A percentile compares a stretch with the other conserved stretches of the same genome.
These are phyloP conservation scores for Kodamaea kakaduensis DNA, from an alignment of 805 yeast species.

Conservation along the genomic window DNA sequence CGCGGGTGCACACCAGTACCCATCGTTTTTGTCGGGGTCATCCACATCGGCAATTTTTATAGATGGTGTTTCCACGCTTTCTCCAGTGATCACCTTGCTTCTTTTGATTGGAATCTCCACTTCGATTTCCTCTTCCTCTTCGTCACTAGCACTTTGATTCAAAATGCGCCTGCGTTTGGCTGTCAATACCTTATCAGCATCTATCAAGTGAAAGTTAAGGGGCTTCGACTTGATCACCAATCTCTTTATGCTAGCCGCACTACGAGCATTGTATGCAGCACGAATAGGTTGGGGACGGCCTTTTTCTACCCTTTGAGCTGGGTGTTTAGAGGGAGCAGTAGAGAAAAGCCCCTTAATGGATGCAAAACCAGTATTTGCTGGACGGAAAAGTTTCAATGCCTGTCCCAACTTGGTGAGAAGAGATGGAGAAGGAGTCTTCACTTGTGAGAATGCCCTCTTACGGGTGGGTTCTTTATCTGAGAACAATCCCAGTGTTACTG, in stretches of 20 bases:
- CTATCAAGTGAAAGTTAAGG: slow-evolving; percentile 36
- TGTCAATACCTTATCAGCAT: slow-evolving; percentile 38
- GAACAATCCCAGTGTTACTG: slow-evolving; percentile 29
- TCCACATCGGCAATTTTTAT: slow-evolving; percentile 8
- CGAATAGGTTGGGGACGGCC: slow-evolving; percentile 7
- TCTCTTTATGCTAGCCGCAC: slow-evolving; percentile 29
- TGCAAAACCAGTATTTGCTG: slow-evolving; percentile 11
- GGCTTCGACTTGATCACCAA: slow-evolving; percentile 40
- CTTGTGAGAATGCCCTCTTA: slow-evolving; percentile 16
- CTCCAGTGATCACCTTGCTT: slow-evolving; percentile 10
- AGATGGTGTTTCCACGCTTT: slow-evolving; percentile 8
- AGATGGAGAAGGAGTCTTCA: slow-evolving; percentile 19
- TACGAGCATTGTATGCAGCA: slow-evolving; percentile 14
- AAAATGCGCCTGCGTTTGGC: slow-evolving; percentile 30
- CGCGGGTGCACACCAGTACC: slow-evolving; percentile 74
- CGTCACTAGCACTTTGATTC: slow-evolving; percentile 16
- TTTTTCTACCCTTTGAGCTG: slow-evolving; percentile 1
- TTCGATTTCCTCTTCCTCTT: slow-evolving; percentile 22
- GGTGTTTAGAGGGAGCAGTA: slow-evolving; percentile 17
- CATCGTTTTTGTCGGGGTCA: slow-evolving; percentile 22
- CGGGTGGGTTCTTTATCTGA: slow-evolving; percentile 14
- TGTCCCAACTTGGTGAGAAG: slow-evolving; percentile 32
- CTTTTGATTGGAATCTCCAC: slow-evolving; percentile 15
- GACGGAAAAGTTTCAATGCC: slow-evolving; percentile 30
- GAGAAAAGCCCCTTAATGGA: slow-evolving; percentile 32